These are phyloP conservation scores for Coprinopsis marcescibilis DNA, from an alignment of 768 basidiomycete genomes.

Conservation along the genomic window DNA sequence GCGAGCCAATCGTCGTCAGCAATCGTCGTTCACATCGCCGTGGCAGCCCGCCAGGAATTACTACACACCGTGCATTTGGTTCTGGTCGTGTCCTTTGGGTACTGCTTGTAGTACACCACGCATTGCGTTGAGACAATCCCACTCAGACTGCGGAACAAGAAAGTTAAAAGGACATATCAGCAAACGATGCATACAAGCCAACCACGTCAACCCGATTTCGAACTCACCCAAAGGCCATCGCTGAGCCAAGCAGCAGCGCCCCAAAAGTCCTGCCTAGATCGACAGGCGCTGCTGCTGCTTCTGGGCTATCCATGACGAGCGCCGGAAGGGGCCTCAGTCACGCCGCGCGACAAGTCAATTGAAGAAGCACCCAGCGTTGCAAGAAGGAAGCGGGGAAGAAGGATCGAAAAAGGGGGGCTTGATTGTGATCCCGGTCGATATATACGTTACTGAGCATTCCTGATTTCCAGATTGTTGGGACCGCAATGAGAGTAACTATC, in stretches of 20 bases:
- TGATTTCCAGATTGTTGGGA: too few species aligned
- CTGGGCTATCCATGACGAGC: background rate
- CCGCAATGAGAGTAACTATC: too few species aligned
- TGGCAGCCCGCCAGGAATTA: background rate
- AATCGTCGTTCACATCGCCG: background rate
- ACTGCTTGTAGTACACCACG: constrained; percentile 34
- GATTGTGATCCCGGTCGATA: too few species aligned
- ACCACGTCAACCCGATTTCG: too few species aligned
- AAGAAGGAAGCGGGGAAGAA: too few species aligned
- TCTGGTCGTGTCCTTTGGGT: constrained; percentile 23
- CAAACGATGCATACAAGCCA: background rate
- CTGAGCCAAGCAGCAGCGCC: constrained; percentile 35
- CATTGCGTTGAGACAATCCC: constrained; percentile 36
- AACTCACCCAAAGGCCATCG: constrained; percentile 33
- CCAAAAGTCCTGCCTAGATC: constrained; percentile 31
- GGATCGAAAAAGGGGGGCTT: too few species aligned
- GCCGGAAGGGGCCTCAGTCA: too few species aligned
- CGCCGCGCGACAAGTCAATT: too few species aligned
- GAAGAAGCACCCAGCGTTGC: too few species aligned
- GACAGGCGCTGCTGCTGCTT: constrained; percentile 2
- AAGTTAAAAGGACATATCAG: background rate
- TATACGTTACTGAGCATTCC: too few species aligned
- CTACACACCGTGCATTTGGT: constrained; percentile 30
- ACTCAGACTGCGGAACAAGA: constrained; percentile 34
- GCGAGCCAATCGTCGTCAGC: constrained; percentile 15